Conservation (phyloP, 2,329 filamentous ascomycete genomes). For the Fusarium torulosum region DNA sequence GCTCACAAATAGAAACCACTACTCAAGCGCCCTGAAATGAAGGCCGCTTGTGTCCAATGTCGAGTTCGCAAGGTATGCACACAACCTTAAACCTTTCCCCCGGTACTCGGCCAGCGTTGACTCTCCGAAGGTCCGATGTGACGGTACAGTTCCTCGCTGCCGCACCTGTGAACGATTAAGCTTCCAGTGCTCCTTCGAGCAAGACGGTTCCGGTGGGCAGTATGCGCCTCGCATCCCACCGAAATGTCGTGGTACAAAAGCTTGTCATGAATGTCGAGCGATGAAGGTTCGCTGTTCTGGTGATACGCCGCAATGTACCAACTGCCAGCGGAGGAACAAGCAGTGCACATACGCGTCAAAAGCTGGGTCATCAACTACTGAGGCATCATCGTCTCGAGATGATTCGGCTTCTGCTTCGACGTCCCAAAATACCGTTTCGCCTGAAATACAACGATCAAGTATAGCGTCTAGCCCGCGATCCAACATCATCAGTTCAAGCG, state of each 20-base stretch:
- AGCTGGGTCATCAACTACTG: conserved; percentile 8
- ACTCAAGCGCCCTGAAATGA: conserved; percentile 33
- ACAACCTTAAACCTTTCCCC: neutral
- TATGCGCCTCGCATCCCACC: conserved; percentile 45
- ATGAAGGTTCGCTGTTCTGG: conserved; percentile 50
- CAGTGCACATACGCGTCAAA: conserved; percentile 43
- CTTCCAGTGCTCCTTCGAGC: conserved; percentile 48
- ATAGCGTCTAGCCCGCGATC: conserved; percentile 31
- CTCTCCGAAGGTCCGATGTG: conserved; percentile 48
- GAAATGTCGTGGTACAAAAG: conserved; percentile 47
- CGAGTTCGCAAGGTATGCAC: conserved; percentile 47
- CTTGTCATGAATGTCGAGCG: conserved; percentile 44
- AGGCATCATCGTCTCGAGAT: conserved; percentile 28
- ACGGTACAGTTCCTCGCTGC: conserved; percentile 44
- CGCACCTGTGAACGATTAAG: conserved; percentile 46
- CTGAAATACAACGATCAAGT: conserved; percentile 24
- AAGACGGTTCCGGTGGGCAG: conserved; percentile 43
- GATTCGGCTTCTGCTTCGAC: conserved; percentile 8
- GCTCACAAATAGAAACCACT: neutral
- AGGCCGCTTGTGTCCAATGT: conserved; percentile 48
- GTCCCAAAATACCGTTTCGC: conserved; percentile 24
- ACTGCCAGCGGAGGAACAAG: conserved; percentile 45
- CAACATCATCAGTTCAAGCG: conserved; percentile 1
- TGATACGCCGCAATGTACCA: conserved; percentile 44
- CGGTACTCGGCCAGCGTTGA: conserved; percentile 46